Evolutionary conservation across 164 flowering plant genomes (phyloP).

Genomic region (Aristolochia californica): DNA sequence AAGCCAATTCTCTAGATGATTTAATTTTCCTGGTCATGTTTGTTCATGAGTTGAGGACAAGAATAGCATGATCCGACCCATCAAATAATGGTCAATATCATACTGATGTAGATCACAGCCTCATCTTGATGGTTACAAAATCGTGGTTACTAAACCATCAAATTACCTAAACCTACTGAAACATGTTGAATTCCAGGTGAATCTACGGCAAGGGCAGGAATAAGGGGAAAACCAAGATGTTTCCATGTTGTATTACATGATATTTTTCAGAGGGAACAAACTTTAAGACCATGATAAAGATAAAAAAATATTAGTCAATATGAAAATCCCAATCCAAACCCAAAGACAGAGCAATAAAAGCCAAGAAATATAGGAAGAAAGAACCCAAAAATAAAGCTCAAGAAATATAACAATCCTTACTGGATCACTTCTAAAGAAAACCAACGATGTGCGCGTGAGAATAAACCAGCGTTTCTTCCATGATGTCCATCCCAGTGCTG

Average conservation of each 20-base stretch:
- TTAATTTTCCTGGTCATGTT: background rate
- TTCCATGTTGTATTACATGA: background rate
- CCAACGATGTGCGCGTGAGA: conserved; percentile 74
- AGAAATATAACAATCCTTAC: conserved; percentile 34
- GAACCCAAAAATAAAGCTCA: background rate
- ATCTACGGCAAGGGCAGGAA: too few relatives aligned
- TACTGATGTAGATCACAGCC: too few relatives aligned
- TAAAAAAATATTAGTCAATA: background rate
- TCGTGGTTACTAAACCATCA: too few relatives aligned
- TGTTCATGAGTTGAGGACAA: background rate
- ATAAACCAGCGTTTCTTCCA: conserved; percentile 99
- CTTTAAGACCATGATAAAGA: background rate
- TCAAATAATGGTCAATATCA: too few relatives aligned
- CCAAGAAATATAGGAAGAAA: background rate
- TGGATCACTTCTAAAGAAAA: conserved; percentile 94
- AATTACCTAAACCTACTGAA: too few relatives aligned
- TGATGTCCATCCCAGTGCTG: conserved; percentile 98
- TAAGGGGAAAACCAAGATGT: too few relatives aligned
- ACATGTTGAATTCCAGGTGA: too few relatives aligned
- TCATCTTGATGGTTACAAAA: too few relatives aligned
- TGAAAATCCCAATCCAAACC: background rate
- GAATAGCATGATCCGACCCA: background rate
- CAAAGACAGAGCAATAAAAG: background rate
- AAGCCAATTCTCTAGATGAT: background rate
- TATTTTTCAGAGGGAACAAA: background rate